A percentile compares a stretch with the other conserved stretches of the same genome.
phyloP scores from a whole-genome alignment of 306 rosid genomes.

The apple (Malus domestica) region ASM211411v1 NC_041795.1:34598001-34598500 shows the following conservation, averaged over 20 bases:
- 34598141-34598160: too few species aligned
- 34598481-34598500: slow-evolving; percentile 81
- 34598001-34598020: neutral
- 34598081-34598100: neutral
- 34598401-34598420: slow-evolving; percentile 61
- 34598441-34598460: slow-evolving; percentile 61
- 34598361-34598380: slow-evolving; percentile 55
- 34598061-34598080: neutral
- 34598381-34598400: slow-evolving; percentile 76
- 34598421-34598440: slow-evolving; percentile 55
- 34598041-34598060: neutral
- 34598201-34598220: too few species aligned
- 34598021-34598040: neutral
- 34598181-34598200: too few species aligned
- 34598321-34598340: slow-evolving; percentile 46
- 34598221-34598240: too few species aligned
- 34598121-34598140: too few species aligned
- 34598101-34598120: too few species aligned
- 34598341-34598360: slow-evolving; percentile 58
- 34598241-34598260: too few species aligned
- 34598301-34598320: slow-evolving; percentile 49
- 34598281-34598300: slow-evolving; percentile 49
- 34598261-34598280: slow-evolving; percentile 13
- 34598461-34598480: slow-evolving; percentile 48
- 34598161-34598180: too few species aligned